These are phyloP conservation scores for Penicillium sp. DNA, from an alignment of 2,329 filamentous ascomycete species.

Conservation along the genomic window DNA sequence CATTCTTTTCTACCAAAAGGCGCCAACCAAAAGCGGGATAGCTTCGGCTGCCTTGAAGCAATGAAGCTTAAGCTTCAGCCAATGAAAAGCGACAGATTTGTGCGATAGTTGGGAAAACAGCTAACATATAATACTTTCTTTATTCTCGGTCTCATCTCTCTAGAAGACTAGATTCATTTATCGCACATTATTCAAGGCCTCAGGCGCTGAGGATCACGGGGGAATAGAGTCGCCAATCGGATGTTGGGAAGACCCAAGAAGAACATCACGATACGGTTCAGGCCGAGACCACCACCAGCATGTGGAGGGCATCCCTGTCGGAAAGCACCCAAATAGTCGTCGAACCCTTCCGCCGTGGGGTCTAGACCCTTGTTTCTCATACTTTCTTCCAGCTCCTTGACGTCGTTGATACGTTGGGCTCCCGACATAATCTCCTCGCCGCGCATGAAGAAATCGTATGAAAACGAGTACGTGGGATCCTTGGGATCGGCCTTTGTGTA, in stretches of 20 bases:
- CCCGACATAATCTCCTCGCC: conserved; percentile 66
- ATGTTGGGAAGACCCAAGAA: conserved; percentile 64
- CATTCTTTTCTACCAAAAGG: background rate
- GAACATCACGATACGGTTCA: conserved; percentile 65
- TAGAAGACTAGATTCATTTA: background rate
- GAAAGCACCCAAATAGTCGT: conserved; percentile 63
- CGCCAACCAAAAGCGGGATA: conserved; percentile 6
- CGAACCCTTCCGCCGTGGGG: conserved; percentile 56
- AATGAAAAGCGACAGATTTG: background rate
- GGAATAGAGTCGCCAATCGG: conserved; percentile 59
- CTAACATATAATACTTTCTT: background rate
- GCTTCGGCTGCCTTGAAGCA: background rate
- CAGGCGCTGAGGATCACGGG: conserved; percentile 58
- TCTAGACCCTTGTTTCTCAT: conserved; percentile 60
- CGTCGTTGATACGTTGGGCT: conserved; percentile 63
- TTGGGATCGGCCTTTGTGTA: conserved; percentile 79
- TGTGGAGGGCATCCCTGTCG: conserved; percentile 62
- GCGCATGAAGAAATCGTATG: conserved; percentile 68
- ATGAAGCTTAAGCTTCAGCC: background rate
- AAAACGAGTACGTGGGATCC: conserved; percentile 63
- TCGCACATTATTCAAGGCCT: conserved; percentile 29
- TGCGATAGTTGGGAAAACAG: background rate
- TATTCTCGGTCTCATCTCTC: background rate
- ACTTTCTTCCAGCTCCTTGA: conserved; percentile 54
- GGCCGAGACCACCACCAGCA: conserved; percentile 61